Base-by-base conservation (phyloP, 768 basidiomycete species). In the Naganishia antarctica region DNA sequence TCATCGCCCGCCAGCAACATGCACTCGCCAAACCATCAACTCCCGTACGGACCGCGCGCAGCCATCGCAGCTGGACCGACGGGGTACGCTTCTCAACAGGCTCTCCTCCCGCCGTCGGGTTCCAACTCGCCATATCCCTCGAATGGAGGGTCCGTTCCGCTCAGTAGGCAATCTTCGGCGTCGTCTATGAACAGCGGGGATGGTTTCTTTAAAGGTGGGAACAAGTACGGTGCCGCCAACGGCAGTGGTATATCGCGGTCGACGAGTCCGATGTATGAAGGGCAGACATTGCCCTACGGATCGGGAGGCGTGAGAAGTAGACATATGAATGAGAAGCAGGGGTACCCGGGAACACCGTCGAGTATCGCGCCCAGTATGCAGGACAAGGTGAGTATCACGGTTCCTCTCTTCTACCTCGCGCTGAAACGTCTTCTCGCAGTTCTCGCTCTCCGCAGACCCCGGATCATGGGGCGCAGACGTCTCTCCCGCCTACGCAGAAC, bases 401-500 rank as follows among this genome's bases (percentile, higher is more conserved):
- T n/a, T n/a, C n/a, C n/a, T n/a, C n/a, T n/a, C n/a, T n/a, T n/a
- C n/a, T n/a, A n/a, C n/a, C n/a, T n/a, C n/a, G n/a, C n/a, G n/a
- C n/a, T n/a, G n/a, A n/a, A n/a, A n/a, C n/a, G n/a, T n/a, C n/a
- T 21, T 7, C 43, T 12, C 43, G n/a, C 45, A 66, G 64, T 66
- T 66, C 59, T 44, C 60, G 8, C 41, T 66, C 31, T 66, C 65
- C 1, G 37, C 65, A 0, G 60, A 66, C 32, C 65, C 65, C 11
- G 45, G 25, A 5, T 61, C 60, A 45, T 66, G 65, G 65, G 65
- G 65, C 41, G 65, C 48, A 4, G 47, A 66, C 34, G 65, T 66
- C 31, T 60, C 60, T 9, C 58, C 65, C 11, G 65, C 57, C 46
- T 59, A 91, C 63, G 86, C 90, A 9, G 91, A 93, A 74, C 81